Percentiles rank a stretch among this genome's conserved stretches.
phyloP scores from a whole-genome alignment of 1,139 yeast species.

The Yamadazyma sp. region DNA sequence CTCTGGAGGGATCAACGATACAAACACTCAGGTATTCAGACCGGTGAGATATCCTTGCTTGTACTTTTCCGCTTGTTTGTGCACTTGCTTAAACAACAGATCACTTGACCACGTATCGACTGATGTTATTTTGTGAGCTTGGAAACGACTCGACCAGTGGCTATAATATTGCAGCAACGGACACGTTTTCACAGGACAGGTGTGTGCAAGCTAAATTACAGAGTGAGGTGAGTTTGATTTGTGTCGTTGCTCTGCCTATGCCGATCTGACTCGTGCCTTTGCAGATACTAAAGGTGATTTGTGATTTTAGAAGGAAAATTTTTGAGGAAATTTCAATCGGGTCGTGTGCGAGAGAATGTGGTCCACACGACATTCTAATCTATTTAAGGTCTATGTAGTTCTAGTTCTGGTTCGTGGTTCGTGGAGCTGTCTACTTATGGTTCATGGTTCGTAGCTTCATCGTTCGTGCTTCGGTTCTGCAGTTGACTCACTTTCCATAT shows the following conservation, averaged over 20 bases:
- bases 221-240: neutral
- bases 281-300: constrained; percentile 1
- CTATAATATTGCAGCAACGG: too few relatives aligned
- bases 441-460: too few relatives aligned
- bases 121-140: too few relatives aligned
- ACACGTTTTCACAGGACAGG: too few relatives aligned
- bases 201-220: too few relatives aligned
- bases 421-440: neutral
- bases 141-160: neutral
- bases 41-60: too few relatives aligned
- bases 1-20: too few relatives aligned
- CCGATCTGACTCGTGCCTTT: neutral
- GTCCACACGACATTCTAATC: neutral
- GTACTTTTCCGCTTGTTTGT: too few relatives aligned
- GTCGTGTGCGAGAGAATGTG: constrained; percentile 1
- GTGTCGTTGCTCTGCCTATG: neutral
- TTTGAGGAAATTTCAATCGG: neutral
- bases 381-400: too few relatives aligned
- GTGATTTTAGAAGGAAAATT: constrained; percentile 1
- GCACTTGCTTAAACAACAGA: too few relatives aligned
- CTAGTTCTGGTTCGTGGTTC: neutral
- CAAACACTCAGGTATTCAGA: too few relatives aligned
- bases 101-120: too few relatives aligned
- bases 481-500: neutral
- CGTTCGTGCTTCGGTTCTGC: neutral